These are phyloP conservation scores for Maudiozyma humilis DNA, from an alignment of 1,139 yeast species.

Conservation along the genomic window DNA sequence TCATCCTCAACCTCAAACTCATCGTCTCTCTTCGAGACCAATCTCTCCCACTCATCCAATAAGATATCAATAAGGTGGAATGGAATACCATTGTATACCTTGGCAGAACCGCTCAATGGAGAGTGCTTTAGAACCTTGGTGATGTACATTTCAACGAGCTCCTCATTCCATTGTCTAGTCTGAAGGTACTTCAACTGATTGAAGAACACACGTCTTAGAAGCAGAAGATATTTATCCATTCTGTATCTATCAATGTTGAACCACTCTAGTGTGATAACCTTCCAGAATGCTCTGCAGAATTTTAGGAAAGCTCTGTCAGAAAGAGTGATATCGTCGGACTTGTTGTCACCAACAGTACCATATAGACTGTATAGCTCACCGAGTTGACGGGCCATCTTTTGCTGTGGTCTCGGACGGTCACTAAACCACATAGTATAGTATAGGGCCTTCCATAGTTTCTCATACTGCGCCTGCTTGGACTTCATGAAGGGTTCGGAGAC, in stretches of 20 bases:
- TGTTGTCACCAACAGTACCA: constrained; percentile 17
- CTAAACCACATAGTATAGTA: constrained; percentile 94
- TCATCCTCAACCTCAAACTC: constrained; percentile 34
- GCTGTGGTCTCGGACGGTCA: constrained; percentile 89
- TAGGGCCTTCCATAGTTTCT: constrained; percentile 89
- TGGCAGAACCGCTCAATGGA: constrained; percentile 51
- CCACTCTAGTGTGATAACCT: constrained; percentile 76
- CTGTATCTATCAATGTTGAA: constrained; percentile 74
- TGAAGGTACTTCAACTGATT: constrained; percentile 54
- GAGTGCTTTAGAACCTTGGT: constrained; percentile 35
- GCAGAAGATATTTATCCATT: constrained; percentile 74
- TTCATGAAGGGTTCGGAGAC: constrained; percentile 33
- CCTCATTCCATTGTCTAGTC: constrained; percentile 48
- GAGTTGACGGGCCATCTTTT: constrained; percentile 64
- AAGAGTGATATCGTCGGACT: constrained; percentile 29
- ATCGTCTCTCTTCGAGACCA: constrained; percentile 44
- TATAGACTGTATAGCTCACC: constrained; percentile 46
- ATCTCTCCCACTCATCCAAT: constrained; percentile 73
- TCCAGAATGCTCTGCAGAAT: constrained; percentile 77
- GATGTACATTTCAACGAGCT: constrained; percentile 40
- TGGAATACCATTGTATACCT: constrained; percentile 68
- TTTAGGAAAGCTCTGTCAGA: constrained; percentile 32
- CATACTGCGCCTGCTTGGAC: constrained; percentile 49
- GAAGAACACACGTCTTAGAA: constrained; percentile 68
- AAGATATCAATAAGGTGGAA: constrained; percentile 80